phyloP scores from a whole-genome alignment of 2,329 filamentous ascomycete species.

The Chaetoscypha palmicola region DNA sequence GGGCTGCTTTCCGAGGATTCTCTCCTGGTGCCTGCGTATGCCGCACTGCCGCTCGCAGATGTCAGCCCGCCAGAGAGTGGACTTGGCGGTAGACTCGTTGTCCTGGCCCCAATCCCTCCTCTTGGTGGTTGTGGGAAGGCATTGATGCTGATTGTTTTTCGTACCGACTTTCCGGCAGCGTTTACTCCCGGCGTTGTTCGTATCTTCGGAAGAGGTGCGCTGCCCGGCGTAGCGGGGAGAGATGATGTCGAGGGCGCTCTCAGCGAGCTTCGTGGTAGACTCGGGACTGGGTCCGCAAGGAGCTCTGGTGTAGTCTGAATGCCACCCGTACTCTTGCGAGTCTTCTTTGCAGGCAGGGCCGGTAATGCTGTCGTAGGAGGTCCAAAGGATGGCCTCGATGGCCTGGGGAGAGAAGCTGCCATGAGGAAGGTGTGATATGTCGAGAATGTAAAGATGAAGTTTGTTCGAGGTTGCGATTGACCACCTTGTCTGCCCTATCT shows the following conservation, averaged over 20 bases:
- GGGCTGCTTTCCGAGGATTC: constrained; percentile 23
- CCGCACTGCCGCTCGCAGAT: constrained; percentile 12
- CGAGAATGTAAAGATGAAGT: constrained; percentile 3
- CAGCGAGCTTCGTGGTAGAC: constrained; percentile 47
- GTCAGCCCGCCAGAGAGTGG: constrained; percentile 44
- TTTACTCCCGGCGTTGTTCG: constrained; percentile 50
- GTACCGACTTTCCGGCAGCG: constrained; percentile 59
- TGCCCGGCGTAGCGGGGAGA: constrained; percentile 41
- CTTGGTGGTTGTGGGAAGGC: constrained; percentile 87
- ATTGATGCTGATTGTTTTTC: constrained; percentile 89
- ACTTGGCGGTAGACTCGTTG: constrained; percentile 55
- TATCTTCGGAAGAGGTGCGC: constrained; percentile 49
- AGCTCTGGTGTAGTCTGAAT: constrained; percentile 50
- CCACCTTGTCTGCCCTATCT: constrained; percentile 15
- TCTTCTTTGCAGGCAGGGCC: constrained; percentile 65
- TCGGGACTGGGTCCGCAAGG: constrained; percentile 28
- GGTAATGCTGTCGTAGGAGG: constrained; percentile 68
- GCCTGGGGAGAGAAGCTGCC: constrained; percentile 34
- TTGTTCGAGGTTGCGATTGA: constrained; percentile 13
- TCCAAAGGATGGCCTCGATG: constrained; percentile 61
- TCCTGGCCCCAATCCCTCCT: constrained; percentile 43
- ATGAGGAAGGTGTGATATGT: constrained; percentile 12
- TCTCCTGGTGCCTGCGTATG: constrained; percentile 12
- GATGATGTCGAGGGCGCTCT: constrained; percentile 53
- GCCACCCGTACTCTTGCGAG: constrained; percentile 56